These are phyloP conservation scores for Pythium phragmitis DNA, from an alignment of 352 stramenopile species.

Conservation along the genomic window DNA sequence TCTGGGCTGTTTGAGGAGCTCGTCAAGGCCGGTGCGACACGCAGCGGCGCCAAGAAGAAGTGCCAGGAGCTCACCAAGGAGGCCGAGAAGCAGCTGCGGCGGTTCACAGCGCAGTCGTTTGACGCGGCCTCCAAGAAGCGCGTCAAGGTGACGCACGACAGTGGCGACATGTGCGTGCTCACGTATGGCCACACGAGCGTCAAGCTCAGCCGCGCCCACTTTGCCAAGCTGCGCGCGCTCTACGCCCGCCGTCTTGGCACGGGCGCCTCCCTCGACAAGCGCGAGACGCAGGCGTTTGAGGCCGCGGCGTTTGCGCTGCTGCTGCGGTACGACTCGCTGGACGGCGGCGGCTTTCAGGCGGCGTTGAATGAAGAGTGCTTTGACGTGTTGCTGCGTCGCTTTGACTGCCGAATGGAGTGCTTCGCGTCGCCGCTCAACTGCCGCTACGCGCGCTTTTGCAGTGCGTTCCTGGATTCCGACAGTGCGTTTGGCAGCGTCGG, in stretches of 20 bases:
- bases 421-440: constrained; percentile 95
- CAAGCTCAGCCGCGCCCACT: constrained; percentile 82
- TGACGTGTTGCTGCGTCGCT: constrained; percentile 87
- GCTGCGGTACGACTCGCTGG: constrained; percentile 91
- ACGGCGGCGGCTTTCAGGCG: constrained; percentile 92
- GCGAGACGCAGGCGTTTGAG: constrained; percentile 46
- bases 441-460: constrained; percentile 89
- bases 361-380: constrained; percentile 92
- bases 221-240: constrained; percentile 83
- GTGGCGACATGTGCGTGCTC: constrained; percentile 38
- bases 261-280: constrained; percentile 1
- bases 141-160: constrained; percentile 35
- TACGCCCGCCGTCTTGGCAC: constrained; percentile 53
- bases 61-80: constrained; percentile 43
- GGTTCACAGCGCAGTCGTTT: constrained; percentile 27
- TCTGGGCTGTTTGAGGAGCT: constrained; percentile 71
- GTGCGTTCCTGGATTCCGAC: constrained; percentile 88
- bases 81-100: constrained; percentile 33
- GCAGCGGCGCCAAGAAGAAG: constrained; percentile 56
- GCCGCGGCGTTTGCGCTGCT: constrained; percentile 87
- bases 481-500: constrained; percentile 87
- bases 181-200: constrained; percentile 70
- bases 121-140: constrained; percentile 20
- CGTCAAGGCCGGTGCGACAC: constrained; percentile 64
- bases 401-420: constrained; percentile 92